These are phyloP conservation scores for Thalia dealbata DNA, from an alignment of 176 grass and related monocot genomes.

Conservation along the genomic window DNA sequence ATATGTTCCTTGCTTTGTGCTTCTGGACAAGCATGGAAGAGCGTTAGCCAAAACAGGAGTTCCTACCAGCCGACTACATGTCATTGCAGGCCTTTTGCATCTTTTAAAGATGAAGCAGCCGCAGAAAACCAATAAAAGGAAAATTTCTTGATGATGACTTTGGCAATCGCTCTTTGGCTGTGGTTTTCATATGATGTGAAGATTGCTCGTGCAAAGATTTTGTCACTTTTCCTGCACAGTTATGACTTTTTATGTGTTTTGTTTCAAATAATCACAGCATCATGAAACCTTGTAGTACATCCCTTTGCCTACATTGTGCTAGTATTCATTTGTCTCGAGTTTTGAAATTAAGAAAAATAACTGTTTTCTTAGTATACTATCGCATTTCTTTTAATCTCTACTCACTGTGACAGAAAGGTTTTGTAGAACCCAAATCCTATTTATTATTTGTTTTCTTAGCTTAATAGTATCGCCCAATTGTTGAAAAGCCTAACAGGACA, in stretches of 20 bases:
- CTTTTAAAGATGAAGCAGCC: conserved; percentile 60
- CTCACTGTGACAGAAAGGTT: no score
- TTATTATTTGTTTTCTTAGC: no score
- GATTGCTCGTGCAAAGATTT: background rate
- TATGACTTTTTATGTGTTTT: background rate
- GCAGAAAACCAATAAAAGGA: conserved; percentile 11
- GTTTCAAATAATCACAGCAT: background rate
- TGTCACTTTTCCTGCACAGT: background rate
- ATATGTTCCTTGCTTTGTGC: conserved; percentile 91
- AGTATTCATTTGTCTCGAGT: no score
- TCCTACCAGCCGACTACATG: conserved; percentile 65
- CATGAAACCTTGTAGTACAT: background rate
- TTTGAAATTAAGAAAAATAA: no score
- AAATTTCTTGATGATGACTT: conserved; percentile 19
- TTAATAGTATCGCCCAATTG: no score
- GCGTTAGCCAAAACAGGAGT: conserved; percentile 79
- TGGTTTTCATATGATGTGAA: background rate
- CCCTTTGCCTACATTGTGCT: no score
- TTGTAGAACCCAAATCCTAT: no score
- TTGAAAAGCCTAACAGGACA: no score
- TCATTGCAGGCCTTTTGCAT: conserved; percentile 67
- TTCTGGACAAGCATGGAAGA: conserved; percentile 79
- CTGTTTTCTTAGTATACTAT: no score
- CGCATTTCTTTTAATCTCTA: no score
- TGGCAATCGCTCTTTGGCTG: background rate